Conservation (phyloP, 1,284 basidiomycete species). For the Boletus semigastroideus region DNA sequence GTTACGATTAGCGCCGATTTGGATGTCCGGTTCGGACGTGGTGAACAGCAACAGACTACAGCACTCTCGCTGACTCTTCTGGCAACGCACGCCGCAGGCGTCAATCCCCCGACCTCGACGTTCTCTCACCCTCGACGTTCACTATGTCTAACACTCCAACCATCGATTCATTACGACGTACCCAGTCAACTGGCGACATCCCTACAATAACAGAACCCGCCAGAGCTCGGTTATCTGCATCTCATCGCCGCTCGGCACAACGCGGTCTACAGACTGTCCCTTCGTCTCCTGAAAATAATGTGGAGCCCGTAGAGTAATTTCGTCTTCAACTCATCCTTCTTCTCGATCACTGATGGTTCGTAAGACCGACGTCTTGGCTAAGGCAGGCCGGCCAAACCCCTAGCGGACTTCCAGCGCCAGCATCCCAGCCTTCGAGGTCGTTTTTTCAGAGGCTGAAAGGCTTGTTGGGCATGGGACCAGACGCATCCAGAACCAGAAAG, state of each 20-base stretch:
- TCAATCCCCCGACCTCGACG: conserved; percentile 23
- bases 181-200: conserved; percentile 38
- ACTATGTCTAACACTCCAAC: conserved; percentile 29
- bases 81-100: conserved; percentile 31
- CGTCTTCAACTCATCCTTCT: conserved; percentile 2
- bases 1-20: conserved; percentile 20
- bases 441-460: conserved; percentile 34
- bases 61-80: conserved; percentile 12
- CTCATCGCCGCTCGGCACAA: conserved; percentile 28
- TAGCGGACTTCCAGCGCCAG: conserved; percentile 5
- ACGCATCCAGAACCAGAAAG: conserved; percentile 54
- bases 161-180: conserved; percentile 34
- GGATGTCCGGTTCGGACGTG: conserved; percentile 16
- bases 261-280: conserved; percentile 20
- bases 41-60: conserved; percentile 8
- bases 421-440: conserved; percentile 14
- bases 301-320: conserved; percentile 25
- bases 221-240: conserved; percentile 30
- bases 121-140: conserved; percentile 17
- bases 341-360: conserved; percentile 19
- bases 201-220: conserved; percentile 25
- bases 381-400: conserved; percentile 25
- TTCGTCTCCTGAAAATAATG: conserved; percentile 21
- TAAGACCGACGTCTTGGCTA: conserved; percentile 27
- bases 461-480: conserved; percentile 58